phyloP scores from a whole-genome alignment of 2,329 filamentous ascomycete species.

The Arthrinium phaeospermum region DNA sequence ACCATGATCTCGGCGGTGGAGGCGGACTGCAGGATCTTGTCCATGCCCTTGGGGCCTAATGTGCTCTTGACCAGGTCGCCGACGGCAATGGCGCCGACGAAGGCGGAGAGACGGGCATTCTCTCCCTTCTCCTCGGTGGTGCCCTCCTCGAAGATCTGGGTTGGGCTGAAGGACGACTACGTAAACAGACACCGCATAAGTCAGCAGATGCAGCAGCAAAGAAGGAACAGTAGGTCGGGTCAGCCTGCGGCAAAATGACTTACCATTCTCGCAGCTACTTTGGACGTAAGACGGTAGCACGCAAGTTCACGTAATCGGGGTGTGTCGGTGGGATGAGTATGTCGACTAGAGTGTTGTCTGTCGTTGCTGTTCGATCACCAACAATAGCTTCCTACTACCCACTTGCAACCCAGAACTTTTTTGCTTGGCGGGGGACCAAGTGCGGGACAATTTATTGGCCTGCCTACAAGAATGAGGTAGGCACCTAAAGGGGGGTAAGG shows the following conservation, averaged over 20 bases:
- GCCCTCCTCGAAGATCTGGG: conserved; percentile 97
- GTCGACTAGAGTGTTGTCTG: not conserved
- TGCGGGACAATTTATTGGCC: conserved; percentile 16
- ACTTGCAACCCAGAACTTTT: conserved; percentile 20
- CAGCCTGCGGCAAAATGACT: not conserved
- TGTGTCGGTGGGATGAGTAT: conserved; percentile 1
- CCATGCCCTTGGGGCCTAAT: conserved; percentile 96
- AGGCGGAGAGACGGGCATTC: conserved; percentile 97
- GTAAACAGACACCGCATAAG: conserved; percentile 22
- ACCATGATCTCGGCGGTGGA: conserved; percentile 98
- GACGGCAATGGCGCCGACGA: conserved; percentile 97
- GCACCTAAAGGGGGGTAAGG: conserved; percentile 13
- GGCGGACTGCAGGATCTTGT: conserved; percentile 95
- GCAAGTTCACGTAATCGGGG: not conserved
- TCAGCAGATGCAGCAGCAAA: not conserved
- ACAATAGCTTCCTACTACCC: conserved; percentile 14
- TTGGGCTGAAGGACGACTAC: conserved; percentile 73
- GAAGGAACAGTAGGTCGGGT: not conserved
- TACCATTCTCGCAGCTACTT: conserved; percentile 15
- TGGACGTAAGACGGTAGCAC: not conserved
- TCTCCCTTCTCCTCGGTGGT: conserved; percentile 98
- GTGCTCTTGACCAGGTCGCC: conserved; percentile 98
- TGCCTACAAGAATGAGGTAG: conserved; percentile 15
- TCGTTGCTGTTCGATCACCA: conserved; percentile 6
- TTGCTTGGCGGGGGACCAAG: conserved; percentile 15